Percentiles rank a stretch among this genome's conserved stretches.
These are phyloP conservation scores for Primulina tabacum DNA, from an alignment of 257 asterid genomes.

Conservation along the genomic window DNA sequence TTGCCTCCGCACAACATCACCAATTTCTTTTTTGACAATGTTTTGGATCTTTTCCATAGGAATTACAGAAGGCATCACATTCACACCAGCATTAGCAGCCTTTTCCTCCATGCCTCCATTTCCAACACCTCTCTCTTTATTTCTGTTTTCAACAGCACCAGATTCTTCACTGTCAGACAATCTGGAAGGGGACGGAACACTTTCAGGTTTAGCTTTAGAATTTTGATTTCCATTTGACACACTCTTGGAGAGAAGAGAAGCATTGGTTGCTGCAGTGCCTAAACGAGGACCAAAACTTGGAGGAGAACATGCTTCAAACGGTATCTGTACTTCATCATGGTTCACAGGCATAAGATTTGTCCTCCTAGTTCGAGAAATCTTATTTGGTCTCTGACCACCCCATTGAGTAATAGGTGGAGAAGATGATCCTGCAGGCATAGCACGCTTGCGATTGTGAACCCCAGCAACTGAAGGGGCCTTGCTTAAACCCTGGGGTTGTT, in stretches of 20 bases:
- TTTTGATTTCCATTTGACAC: conserved; percentile 50
- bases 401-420: conserved; percentile 98
- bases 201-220: conserved; percentile 53
- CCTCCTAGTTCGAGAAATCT: conserved; percentile 87
- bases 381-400: conserved; percentile 98
- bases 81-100: conserved; percentile 46
- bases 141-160: conserved; percentile 74
- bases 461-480: conserved; percentile 60
- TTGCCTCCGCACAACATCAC: conserved; percentile 87
- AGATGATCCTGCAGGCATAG: conserved; percentile 67
- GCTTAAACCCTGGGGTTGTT: conserved; percentile 52
- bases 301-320: conserved; percentile 80
- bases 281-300: conserved; percentile 71
- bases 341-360: conserved; percentile 82
- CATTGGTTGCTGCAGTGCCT: conserved; percentile 49
- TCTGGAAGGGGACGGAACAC: conserved; percentile 68
- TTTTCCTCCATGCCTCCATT: conserved; percentile 59
- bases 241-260: conserved; percentile 55
- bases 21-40: conserved; percentile 62
- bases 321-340: conserved; percentile 71
- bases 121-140: conserved; percentile 53
- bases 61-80: conserved; percentile 46
- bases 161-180: conserved; percentile 91
- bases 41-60: conserved; percentile 61
- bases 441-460: conserved; percentile 71